phyloP scores from a whole-genome alignment of 208 protist genomes.

The Crithidia sp. region DNA sequence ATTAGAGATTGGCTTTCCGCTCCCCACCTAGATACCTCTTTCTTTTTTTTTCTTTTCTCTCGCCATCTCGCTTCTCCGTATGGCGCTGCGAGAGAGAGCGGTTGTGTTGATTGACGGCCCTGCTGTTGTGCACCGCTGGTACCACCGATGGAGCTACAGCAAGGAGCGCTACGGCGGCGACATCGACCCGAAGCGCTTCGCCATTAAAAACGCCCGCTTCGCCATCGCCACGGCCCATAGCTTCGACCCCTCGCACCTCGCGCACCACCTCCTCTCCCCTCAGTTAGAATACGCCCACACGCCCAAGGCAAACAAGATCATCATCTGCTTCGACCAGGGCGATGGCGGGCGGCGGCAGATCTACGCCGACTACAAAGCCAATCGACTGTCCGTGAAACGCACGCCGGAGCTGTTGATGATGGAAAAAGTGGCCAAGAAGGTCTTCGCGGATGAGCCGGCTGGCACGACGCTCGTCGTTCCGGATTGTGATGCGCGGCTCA shows the following conservation, averaged over 20 bases:
- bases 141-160: conserved; percentile 85
- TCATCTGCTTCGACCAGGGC: conserved; percentile 91
- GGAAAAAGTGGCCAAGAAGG: conserved; percentile 79
- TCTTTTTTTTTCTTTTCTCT: conserved; percentile 10
- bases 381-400: conserved; percentile 45
- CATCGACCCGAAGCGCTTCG: conserved; percentile 79
- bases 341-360: conserved; percentile 84
- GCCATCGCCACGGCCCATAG: conserved; percentile 82
- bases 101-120: conserved; percentile 89
- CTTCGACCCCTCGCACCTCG: conserved; percentile 86
- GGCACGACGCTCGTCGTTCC: conserved; percentile 74
- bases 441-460: conserved; percentile 78
- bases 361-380: conserved; percentile 84
- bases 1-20: background rate
- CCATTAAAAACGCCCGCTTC: conserved; percentile 83
- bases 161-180: conserved; percentile 44
- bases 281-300: conserved; percentile 88
- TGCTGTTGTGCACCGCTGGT: conserved; percentile 89
- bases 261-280: conserved; percentile 86
- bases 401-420: conserved; percentile 70
- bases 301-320: conserved; percentile 86
- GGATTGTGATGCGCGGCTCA: conserved; percentile 71
- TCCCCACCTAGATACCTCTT: background rate
- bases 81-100: conserved; percentile 66
- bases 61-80: conserved; percentile 12